These are phyloP conservation scores for Syzygium grande DNA, from an alignment of 345 rosid genomes.

Conservation along the genomic window DNA sequence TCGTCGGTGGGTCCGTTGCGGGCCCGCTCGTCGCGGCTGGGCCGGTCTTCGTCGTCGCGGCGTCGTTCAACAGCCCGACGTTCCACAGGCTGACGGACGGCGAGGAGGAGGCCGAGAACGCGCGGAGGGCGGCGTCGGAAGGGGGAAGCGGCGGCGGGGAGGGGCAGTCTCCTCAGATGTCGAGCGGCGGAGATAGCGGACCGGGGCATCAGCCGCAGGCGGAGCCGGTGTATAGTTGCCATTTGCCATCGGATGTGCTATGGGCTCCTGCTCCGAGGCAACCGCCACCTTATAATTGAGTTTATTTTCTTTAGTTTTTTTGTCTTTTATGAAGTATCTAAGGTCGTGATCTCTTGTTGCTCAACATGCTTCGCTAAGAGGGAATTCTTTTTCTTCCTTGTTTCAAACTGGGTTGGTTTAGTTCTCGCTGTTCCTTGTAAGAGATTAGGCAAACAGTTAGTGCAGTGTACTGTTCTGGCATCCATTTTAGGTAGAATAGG, in stretches of 20 bases:
- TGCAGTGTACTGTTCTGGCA: background rate
- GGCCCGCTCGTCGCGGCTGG: conserved; percentile 69
- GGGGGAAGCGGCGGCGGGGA: conserved; percentile 22
- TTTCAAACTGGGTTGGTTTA: background rate
- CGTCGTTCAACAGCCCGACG: conserved; percentile 67
- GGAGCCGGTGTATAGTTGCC: conserved; percentile 1
- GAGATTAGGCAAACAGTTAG: background rate
- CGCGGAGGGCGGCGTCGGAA: conserved; percentile 29
- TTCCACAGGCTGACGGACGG: conserved; percentile 49
- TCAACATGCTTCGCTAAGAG: background rate
- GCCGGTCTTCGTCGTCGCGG: conserved; percentile 62
- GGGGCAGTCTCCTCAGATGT: conserved; percentile 43
- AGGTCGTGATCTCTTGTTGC: background rate
- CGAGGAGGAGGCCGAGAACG: conserved; percentile 21
- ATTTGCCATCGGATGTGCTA: conserved; percentile 1
- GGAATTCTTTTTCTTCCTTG: background rate
- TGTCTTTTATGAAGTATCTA: background rate
- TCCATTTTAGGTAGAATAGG: background rate
- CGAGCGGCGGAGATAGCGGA: conserved; percentile 31
- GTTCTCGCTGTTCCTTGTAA: background rate
- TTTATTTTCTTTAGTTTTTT: background rate
- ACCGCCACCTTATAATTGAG: background rate
- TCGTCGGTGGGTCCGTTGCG: conserved; percentile 78
- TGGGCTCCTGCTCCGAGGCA: conserved; percentile 2
- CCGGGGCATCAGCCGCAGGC: background rate